These are phyloP conservation scores for Coniochaeta ligniaria DNA, from an alignment of 2,329 filamentous ascomycete genomes.

Conservation along the genomic window DNA sequence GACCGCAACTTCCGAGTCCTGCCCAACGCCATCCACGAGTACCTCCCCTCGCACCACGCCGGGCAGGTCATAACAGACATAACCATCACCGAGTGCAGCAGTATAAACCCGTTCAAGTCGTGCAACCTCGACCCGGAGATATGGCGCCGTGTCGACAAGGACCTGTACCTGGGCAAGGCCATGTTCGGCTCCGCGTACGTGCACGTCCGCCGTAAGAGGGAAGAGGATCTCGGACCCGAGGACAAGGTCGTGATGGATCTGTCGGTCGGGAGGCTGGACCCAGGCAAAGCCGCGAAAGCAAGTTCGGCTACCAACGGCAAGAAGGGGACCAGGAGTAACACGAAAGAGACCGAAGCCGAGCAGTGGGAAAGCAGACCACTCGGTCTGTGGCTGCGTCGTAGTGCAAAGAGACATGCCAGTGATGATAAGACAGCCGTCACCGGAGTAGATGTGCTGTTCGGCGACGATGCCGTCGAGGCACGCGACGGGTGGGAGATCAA, in stretches of 20 bases:
- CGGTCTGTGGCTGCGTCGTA: conserved; percentile 78
- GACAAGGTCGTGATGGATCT: conserved; percentile 79
- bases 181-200: conserved; percentile 75
- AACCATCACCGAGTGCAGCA: conserved; percentile 68
- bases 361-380: conserved; percentile 72
- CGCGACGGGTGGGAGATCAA: conserved; percentile 77
- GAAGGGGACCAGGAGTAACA: background rate
- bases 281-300: conserved; percentile 47
- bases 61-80: conserved; percentile 83
- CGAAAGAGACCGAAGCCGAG: conserved; percentile 32
- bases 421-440: conserved; percentile 72
- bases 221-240: conserved; percentile 68
- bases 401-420: conserved; percentile 62
- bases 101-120: conserved; percentile 64
- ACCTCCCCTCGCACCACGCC: conserved; percentile 78
- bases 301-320: conserved; percentile 22
- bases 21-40: conserved; percentile 76
- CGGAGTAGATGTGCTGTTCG: conserved; percentile 79
- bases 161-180: conserved; percentile 70
- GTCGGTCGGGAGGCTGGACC: conserved; percentile 65
- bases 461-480: conserved; percentile 85
- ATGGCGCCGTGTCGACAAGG: conserved; percentile 86
- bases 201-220: conserved; percentile 75
- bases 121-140: conserved; percentile 64
- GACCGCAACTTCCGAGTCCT: conserved; percentile 85